Evolutionary conservation across 2,329 filamentous ascomycete genomes (phyloP).

Genomic region (Rosellinia necatrix): DNA sequence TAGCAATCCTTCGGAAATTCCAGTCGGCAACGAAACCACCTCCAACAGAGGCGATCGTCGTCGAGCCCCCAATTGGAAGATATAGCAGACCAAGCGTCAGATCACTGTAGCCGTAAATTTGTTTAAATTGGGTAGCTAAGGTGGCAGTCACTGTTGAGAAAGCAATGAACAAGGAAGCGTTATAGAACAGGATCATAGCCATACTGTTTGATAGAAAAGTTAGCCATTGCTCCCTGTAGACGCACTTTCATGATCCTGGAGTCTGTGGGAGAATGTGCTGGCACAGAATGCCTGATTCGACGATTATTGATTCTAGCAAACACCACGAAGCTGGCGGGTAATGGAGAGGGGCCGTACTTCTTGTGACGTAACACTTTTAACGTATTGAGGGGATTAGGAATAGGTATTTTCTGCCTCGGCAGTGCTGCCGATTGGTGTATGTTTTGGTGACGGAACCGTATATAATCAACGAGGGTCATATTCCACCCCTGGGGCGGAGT

Average conservation of each 20-base stretch:
- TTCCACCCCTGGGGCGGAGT: slow-evolving; percentile 63
- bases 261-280: not conserved
- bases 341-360: slow-evolving; percentile 12
- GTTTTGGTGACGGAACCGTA: slow-evolving; percentile 44
- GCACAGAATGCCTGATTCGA: not conserved
- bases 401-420: slow-evolving; percentile 49
- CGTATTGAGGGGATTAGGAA: slow-evolving; percentile 63
- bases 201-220: slow-evolving; percentile 49
- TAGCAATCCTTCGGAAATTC: slow-evolving; percentile 73
- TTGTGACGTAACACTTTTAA: slow-evolving; percentile 58
- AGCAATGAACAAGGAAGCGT: slow-evolving; percentile 58
- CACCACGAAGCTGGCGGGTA: not conserved
- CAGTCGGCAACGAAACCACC: slow-evolving; percentile 65
- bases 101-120: slow-evolving; percentile 56
- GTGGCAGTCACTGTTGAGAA: slow-evolving; percentile 61
- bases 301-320: not conserved
- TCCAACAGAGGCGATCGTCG: slow-evolving; percentile 52
- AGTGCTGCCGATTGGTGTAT: slow-evolving; percentile 43
- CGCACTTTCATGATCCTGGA: not conserved
- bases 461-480: slow-evolving; percentile 57
- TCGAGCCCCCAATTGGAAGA: slow-evolving; percentile 58
- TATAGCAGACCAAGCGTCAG: slow-evolving; percentile 60
- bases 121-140: slow-evolving; percentile 55
- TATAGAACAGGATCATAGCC: slow-evolving; percentile 56
- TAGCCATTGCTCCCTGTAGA: not conserved